Percentiles rank a stretch among this genome's conserved stretches.
phyloP scores from a whole-genome alignment of 768 basidiomycete species.

The Trametes sanguinea region DNA sequence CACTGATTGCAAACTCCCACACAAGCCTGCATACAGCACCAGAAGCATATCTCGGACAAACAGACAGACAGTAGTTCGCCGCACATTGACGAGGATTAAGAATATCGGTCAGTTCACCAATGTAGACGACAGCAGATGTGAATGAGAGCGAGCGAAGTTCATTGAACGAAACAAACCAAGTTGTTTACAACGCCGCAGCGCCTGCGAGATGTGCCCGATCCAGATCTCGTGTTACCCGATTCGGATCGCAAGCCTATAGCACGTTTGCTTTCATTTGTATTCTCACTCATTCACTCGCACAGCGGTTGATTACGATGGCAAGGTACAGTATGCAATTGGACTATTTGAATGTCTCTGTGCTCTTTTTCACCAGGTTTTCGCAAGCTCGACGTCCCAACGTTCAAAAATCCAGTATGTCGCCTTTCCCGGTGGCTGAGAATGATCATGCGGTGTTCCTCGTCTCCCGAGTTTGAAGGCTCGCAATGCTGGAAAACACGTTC shows the following conservation, averaged over 20 bases:
- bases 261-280: neutral
- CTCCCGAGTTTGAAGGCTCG: slow-evolving; percentile 70
- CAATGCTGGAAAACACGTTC: slow-evolving; percentile 48
- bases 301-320: slow-evolving; percentile 37
- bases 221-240: too few species aligned
- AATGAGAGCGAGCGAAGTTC: neutral
- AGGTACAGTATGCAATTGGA: slow-evolving; percentile 41
- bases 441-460: slow-evolving; percentile 71
- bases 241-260: too few species aligned
- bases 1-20: slow-evolving; percentile 11
- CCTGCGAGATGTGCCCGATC: neutral
- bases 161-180: neutral
- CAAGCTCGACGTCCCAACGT: slow-evolving; percentile 40
- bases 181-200: too few species aligned
- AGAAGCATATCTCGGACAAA: neutral
- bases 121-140: neutral
- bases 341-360: neutral
- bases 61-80: neutral
- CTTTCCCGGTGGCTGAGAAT: neutral
- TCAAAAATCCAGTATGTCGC: slow-evolving; percentile 21
- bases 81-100: slow-evolving; percentile 1
- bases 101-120: neutral
- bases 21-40: neutral
- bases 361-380: slow-evolving; percentile 37
- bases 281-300: neutral